Percentiles rank a stretch among this genome's conserved stretches.
Conservation (phyloP, 306 rosid genomes). For the Ormosia semicastrata region DNA sequence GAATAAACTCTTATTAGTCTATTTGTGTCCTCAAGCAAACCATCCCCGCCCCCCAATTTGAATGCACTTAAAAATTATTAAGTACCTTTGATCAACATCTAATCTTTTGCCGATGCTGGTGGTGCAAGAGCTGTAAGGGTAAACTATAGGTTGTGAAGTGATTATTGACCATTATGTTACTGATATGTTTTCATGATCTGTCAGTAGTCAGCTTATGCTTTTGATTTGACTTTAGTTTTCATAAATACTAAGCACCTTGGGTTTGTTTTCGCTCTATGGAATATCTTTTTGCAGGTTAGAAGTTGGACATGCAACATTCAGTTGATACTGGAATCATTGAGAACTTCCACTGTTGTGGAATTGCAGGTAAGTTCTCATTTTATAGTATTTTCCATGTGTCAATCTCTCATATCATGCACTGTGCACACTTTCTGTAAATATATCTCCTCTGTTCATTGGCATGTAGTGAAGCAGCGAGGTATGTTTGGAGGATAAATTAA, state of each 20-base stretch:
- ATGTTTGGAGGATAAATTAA: background rate
- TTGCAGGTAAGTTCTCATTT: conserved; percentile 46
- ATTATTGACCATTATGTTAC: background rate
- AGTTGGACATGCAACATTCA: conserved; percentile 44
- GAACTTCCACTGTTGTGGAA: conserved; percentile 55
- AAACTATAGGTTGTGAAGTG: background rate
- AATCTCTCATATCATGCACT: background rate
- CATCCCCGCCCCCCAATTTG: background rate
- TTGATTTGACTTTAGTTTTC: background rate
- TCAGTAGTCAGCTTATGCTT: background rate
- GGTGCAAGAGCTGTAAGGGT: background rate
- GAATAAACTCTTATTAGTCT: background rate
- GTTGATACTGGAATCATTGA: conserved; percentile 51
- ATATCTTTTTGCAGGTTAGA: conserved; percentile 49
- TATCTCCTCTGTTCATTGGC: background rate
- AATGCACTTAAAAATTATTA: background rate
- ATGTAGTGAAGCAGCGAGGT: background rate
- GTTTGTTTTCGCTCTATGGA: background rate
- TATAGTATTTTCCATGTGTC: background rate
- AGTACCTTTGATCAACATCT: background rate
- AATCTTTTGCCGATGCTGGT: background rate
- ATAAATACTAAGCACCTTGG: background rate
- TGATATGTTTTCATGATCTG: background rate
- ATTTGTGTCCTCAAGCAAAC: background rate
- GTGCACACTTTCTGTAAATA: background rate